Conservation (phyloP, 169 alveolate genomes). For the Toxoplasma gondii region DNA sequence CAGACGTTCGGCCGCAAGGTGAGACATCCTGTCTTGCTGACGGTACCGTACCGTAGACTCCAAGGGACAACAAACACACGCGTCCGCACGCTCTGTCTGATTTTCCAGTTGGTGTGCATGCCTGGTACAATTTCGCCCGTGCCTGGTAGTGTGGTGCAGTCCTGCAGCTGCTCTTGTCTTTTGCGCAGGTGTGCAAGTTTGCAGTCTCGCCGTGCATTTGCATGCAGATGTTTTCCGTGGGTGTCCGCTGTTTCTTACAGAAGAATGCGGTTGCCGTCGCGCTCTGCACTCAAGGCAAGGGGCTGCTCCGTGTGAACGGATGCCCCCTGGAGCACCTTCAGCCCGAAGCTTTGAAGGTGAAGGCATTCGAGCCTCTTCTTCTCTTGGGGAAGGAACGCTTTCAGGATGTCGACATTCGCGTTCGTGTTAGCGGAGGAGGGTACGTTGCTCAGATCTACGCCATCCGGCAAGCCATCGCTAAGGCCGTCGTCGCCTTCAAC, state of each 20-base stretch:
- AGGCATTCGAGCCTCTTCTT: constrained; percentile 97
- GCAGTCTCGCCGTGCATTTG: too few relatives aligned
- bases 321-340: constrained; percentile 66
- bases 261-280: constrained; percentile 99
- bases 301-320: constrained; percentile 84
- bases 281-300: constrained; percentile 92
- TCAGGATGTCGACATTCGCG: constrained; percentile 94
- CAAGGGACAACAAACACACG: too few relatives aligned
- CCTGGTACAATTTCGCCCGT: too few relatives aligned
- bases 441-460: constrained; percentile 96
- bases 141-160: too few relatives aligned
- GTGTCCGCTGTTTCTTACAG: constrained; percentile 73
- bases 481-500: constrained; percentile 97
- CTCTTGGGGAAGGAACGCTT: constrained; percentile 95
- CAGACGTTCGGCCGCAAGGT: constrained; percentile 74
- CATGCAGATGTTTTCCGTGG: too few relatives aligned
- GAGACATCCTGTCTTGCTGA: background rate
- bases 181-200: too few relatives aligned
- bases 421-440: constrained; percentile 99
- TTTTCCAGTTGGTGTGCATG: too few relatives aligned
- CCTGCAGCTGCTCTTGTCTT: too few relatives aligned
- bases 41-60: background rate
- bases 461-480: constrained; percentile 97
- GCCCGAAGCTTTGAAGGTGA: constrained; percentile 88
- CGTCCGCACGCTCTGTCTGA: too few relatives aligned